A percentile compares a stretch with the other conserved stretches of the same genome.
These are phyloP conservation scores for Suhomyces kilbournensis DNA, from an alignment of 805 yeast genomes.

Conservation along the genomic window DNA sequence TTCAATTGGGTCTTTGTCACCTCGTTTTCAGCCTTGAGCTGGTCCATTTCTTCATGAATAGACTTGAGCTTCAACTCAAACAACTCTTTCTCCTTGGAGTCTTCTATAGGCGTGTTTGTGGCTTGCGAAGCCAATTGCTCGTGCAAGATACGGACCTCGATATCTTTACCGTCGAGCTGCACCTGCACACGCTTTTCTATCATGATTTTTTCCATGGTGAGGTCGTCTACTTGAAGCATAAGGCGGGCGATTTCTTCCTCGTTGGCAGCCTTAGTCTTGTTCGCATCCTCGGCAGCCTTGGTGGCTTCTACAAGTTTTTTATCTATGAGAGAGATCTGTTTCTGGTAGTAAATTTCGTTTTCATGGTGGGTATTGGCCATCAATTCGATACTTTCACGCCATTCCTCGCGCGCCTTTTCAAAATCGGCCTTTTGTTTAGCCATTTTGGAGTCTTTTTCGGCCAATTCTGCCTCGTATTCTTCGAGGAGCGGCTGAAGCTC, in stretches of 20 bases:
- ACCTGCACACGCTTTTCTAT: conserved; percentile 13
- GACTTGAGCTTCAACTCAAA: conserved; percentile 9
- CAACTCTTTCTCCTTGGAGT: conserved; percentile 7
- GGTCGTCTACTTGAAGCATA: conserved; percentile 9
- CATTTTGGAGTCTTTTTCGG: conserved; percentile 45
- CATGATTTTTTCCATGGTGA: conserved; percentile 11
- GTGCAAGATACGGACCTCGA: conserved; percentile 9
- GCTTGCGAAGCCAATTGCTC: conserved; percentile 5
- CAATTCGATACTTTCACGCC: conserved; percentile 55
- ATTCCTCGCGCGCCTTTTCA: conserved; percentile 55
- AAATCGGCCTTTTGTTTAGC: conserved; percentile 45
- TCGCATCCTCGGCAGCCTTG: not conserved
- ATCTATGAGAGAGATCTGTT: conserved; percentile 40
- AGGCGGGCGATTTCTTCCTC: conserved; percentile 10
- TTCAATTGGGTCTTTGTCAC: not conserved
- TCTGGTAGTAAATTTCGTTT: conserved; percentile 47
- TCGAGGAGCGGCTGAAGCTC: conserved; percentile 48
- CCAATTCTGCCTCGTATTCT: conserved; percentile 44
- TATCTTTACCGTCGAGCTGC: conserved; percentile 11
- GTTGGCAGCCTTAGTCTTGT: not conserved
- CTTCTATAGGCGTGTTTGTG: not conserved
- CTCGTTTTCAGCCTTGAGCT: conserved; percentile 1
- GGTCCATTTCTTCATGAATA: conserved; percentile 7
- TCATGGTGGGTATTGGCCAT: conserved; percentile 55
- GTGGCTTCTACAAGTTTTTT: conserved; percentile 2